phyloP scores from a whole-genome alignment of 148 eudicot genomes.

The Fagopyrum homotropicum region DNA sequence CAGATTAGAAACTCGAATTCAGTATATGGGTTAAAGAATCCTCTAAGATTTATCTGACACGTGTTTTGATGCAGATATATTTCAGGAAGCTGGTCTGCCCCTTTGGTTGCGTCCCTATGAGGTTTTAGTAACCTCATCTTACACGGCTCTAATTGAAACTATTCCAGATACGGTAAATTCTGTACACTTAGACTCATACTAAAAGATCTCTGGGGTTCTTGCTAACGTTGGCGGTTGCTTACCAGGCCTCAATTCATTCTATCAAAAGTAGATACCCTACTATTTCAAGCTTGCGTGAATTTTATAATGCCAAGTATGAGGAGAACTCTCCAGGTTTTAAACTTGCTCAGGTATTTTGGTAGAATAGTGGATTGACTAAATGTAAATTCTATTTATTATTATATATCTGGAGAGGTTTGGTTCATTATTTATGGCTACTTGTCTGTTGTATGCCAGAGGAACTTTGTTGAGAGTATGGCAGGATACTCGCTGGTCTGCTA shows the following conservation, averaged over 20 bases:
- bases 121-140: constrained; percentile 93
- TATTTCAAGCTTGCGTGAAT: constrained; percentile 81
- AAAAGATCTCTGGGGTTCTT: not conserved
- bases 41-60: constrained; percentile 2
- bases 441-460: constrained; percentile 57
- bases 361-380: constrained; percentile 1
- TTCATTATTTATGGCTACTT: not conserved
- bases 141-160: constrained; percentile 97
- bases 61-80: constrained; percentile 57
- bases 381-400: not conserved
- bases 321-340: constrained; percentile 89
- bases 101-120: constrained; percentile 98
- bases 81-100: constrained; percentile 99
- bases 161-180: constrained; percentile 90
- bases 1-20: too few relatives aligned
- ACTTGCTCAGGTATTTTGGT: constrained; percentile 85
- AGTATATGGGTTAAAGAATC: too few relatives aligned
- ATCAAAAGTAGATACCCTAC: constrained; percentile 86
- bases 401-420: not conserved
- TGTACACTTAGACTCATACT: not conserved
- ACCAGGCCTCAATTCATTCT: constrained; percentile 93
- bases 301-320: constrained; percentile 82
- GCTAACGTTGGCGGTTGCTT: not conserved
- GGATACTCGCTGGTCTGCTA: constrained; percentile 98
- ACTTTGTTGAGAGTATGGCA: constrained; percentile 99